Conservation (phyloP, 2,329 filamentous ascomycete species). For the Lachnellula cervina region DNA sequence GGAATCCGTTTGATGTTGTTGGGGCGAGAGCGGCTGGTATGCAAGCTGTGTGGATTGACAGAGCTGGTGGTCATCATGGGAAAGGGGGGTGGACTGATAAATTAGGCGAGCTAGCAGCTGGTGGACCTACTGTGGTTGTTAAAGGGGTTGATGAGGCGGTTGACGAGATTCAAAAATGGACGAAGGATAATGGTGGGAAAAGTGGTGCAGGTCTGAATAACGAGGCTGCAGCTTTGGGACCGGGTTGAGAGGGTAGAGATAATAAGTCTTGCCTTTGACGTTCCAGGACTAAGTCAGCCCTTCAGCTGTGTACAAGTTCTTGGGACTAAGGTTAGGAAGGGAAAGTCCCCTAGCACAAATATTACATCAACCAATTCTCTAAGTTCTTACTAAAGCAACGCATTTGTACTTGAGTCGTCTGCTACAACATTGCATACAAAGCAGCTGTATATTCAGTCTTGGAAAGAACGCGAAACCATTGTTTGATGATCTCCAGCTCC, state of each 20-base stretch:
- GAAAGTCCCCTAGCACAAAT: background rate
- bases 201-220: slow-evolving; percentile 1
- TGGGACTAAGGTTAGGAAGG: background rate
- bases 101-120: slow-evolving; percentile 42
- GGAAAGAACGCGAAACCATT: background rate
- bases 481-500: background rate
- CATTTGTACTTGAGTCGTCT: background rate
- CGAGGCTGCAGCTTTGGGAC: background rate
- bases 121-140: slow-evolving; percentile 50
- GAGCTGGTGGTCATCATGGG: slow-evolving; percentile 39
- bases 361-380: background rate
- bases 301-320: background rate
- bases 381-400: background rate
- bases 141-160: slow-evolving; percentile 54
- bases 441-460: background rate
- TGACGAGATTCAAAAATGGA: slow-evolving; percentile 30
- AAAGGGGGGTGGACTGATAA: slow-evolving; percentile 58
- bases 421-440: background rate
- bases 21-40: slow-evolving; percentile 59
- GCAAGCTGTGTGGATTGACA: slow-evolving; percentile 63
- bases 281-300: no score
- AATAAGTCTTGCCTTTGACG: no score
- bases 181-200: slow-evolving; percentile 23
- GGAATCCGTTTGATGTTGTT: slow-evolving; percentile 69
- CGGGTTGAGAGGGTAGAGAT: background rate